Conservation (phyloP, 805 yeast species). For the Scheffersomyces ergatensis region DNA sequence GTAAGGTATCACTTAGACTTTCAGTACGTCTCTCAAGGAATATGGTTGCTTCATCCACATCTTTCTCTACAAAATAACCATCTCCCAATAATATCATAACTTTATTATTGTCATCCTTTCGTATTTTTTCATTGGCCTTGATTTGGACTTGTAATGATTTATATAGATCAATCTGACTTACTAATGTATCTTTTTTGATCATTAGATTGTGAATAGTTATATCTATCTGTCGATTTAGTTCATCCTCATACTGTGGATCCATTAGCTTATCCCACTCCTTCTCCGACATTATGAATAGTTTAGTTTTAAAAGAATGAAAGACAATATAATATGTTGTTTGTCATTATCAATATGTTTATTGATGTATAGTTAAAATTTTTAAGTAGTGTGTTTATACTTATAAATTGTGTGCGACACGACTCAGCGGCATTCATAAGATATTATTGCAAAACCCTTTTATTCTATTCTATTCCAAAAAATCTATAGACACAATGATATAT, state of each 20-base stretch:
- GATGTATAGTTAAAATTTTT: too few relatives aligned
- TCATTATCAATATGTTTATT: too few relatives aligned
- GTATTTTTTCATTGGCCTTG: neutral
- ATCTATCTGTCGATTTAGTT: slow-evolving; percentile 1
- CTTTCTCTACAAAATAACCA: slow-evolving; percentile 38
- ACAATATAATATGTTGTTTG: too few relatives aligned
- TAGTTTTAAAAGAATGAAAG: too few relatives aligned
- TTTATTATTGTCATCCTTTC: slow-evolving; percentile 2
- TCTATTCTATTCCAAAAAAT: neutral
- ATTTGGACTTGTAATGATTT: neutral
- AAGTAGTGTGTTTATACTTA: too few relatives aligned
- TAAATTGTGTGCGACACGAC: too few relatives aligned
- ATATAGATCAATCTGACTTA: slow-evolving; percentile 3
- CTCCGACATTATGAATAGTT: too few relatives aligned
- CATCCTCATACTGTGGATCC: neutral
- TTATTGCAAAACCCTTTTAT: too few relatives aligned
- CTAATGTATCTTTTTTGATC: slow-evolving; percentile 5
- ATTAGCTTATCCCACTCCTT: neutral
- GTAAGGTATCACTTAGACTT: slow-evolving; percentile 33
- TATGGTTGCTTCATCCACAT: slow-evolving; percentile 22
- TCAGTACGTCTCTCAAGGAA: slow-evolving; percentile 24
- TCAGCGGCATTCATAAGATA: too few relatives aligned
- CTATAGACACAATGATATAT: neutral
- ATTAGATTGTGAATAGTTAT: slow-evolving; percentile 1
- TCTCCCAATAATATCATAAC: slow-evolving; percentile 35